Base-by-base conservation (phyloP, 257 asterid genomes). In the Linderniella brevidens region DNA sequence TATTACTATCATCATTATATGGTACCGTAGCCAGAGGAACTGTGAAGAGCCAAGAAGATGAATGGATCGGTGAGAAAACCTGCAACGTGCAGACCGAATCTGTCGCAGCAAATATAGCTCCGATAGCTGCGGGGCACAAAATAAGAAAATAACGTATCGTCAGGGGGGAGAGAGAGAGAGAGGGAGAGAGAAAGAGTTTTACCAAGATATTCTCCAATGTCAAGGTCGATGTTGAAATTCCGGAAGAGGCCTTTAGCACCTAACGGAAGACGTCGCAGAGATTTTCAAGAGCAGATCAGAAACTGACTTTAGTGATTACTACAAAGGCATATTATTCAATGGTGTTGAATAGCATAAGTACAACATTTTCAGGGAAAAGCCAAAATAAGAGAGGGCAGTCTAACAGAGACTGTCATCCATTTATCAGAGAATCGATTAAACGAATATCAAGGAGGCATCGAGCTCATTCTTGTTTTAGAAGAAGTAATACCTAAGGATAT, bases 41-140 rank as follows among this genome's bases (percentile, higher is more conserved):
- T 40, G 25, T 51, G 12, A 52, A 32, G 41, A 52, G 54, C 54
- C 49, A n/a, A 19, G 37, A 16, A 35, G 36, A 49, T 63, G 45
- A 25, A 35, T 48, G 29, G 46, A 32, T 38, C 41, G 20, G 55
- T 8, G 45, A 29, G 12, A 46, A 35, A 57, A 82, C 98, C 83
- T 90, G 98, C 70, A 90, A 68, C n/a, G 98, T 90, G 86, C 98
- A 90, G 40, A 90, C 98, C 49, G 98, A 90, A 71, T 90, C 98
- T 40, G 98, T 90, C 17, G 98, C 98, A 25, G 98, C 84, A 52
- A 90, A 90, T 54, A 90, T 85, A 52, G 98, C 87, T 73, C 98
- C 98, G 49, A 85, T 69, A 42, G 98, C 98, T 90, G 75, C n/a
- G n/a, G n/a, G n/a, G n/a, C n/a, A n/a, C n/a, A n/a, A n/a, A n/a